These are phyloP conservation scores for Phylloporus rhodoxanthus DNA, from an alignment of 768 basidiomycete species.

Conservation along the genomic window DNA sequence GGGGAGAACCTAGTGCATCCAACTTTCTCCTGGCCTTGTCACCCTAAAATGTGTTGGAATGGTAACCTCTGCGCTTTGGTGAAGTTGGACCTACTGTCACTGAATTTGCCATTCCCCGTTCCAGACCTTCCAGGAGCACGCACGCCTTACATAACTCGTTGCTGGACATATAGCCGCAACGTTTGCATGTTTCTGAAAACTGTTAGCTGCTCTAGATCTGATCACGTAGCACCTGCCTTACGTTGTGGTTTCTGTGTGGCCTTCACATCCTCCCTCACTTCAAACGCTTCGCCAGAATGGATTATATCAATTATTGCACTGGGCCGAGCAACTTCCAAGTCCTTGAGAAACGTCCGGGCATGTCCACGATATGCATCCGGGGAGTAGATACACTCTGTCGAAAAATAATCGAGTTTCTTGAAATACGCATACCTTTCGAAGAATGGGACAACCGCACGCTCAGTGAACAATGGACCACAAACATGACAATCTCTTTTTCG, in stretches of 20 bases:
- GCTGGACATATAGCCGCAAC: conserved; percentile 94
- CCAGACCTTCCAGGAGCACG: conserved; percentile 82
- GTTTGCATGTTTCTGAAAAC: conserved; percentile 72
- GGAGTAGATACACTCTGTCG: conserved; percentile 98
- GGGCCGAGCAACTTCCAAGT: conserved; percentile 88
- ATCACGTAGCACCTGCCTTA: conserved; percentile 36
- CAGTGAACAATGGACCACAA: conserved; percentile 19
- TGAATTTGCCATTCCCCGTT: conserved; percentile 67
- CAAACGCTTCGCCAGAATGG: conserved; percentile 90
- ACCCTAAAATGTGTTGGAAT: conserved; percentile 40
- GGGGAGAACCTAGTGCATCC: conserved; percentile 51
- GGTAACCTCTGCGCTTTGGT: not conserved
- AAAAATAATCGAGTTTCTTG: conserved; percentile 98
- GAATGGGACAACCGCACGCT: conserved; percentile 6
- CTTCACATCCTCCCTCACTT: conserved; percentile 79
- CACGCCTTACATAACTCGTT: conserved; percentile 97
- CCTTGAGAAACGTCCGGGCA: conserved; percentile 89
- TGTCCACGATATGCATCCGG: conserved; percentile 98
- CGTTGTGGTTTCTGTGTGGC: conserved; percentile 79
- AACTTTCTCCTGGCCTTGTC: conserved; percentile 62
- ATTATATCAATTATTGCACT: conserved; percentile 98
- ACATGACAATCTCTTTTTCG: conserved; percentile 99
- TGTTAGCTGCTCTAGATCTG: not conserved
- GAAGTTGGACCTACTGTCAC: conserved; percentile 46
- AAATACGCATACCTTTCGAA: conserved; percentile 90